These are phyloP conservation scores for Paramecium tetraurelia DNA, from an alignment of 73 alveolate species.

Conservation along the genomic window DNA sequence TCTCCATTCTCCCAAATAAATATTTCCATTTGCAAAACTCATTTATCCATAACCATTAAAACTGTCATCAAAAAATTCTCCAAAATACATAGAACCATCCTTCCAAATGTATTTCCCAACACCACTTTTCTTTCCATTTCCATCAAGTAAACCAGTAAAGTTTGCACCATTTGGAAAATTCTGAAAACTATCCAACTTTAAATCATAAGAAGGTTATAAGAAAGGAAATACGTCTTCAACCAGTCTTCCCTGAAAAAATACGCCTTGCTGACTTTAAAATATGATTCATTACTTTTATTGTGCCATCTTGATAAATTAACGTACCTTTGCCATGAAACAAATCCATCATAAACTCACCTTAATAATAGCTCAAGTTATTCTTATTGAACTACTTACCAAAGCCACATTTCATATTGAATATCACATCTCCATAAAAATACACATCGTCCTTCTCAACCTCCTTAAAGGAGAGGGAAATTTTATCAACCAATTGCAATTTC, in stretches of 20 bases:
- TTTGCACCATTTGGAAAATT: not conserved
- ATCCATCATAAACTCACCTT: not conserved
- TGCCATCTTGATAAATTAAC: not conserved
- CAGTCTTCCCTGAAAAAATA: not conserved
- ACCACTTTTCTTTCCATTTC: slow-evolving; percentile 71
- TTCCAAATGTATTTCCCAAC: slow-evolving; percentile 73
- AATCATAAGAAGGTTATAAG: not conserved
- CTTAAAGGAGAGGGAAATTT: not conserved
- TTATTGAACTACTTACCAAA: not conserved
- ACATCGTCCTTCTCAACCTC: not conserved
- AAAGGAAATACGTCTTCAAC: not conserved
- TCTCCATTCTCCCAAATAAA: slow-evolving; percentile 53
- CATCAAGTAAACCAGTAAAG: not conserved
- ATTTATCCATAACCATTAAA: slow-evolving; percentile 72
- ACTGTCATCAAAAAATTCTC: slow-evolving; percentile 68
- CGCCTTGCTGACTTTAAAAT: not conserved
- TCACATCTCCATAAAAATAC: not conserved
- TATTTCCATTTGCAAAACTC: slow-evolving; percentile 25
- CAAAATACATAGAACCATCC: slow-evolving; percentile 69
- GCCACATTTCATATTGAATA: not conserved
- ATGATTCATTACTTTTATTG: not conserved
- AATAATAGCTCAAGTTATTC: not conserved
- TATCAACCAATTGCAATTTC: not conserved
- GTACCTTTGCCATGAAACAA: not conserved
- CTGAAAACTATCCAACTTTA: not conserved